A percentile compares a stretch with the other conserved stretches of the same genome.
Evolutionary conservation across 352 stramenopile genomes (phyloP).

Genomic region (Phytophthora constricta): DNA sequence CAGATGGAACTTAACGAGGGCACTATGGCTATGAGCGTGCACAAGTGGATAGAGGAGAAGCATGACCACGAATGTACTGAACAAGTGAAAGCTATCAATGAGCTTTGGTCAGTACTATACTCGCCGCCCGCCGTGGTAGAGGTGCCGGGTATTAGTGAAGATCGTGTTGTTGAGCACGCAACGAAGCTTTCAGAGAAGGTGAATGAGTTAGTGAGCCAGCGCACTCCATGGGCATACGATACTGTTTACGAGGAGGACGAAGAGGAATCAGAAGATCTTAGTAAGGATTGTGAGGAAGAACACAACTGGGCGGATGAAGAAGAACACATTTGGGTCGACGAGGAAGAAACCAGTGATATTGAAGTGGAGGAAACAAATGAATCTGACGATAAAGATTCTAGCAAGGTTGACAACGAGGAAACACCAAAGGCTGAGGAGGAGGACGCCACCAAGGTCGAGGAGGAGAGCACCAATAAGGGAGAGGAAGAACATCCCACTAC

Average conservation of each 20-base stretch:
- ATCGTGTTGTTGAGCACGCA: slow-evolving; percentile 54
- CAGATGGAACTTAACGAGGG: slow-evolving; percentile 76
- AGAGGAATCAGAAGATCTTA: slow-evolving; percentile 20
- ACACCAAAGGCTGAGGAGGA: slow-evolving; percentile 6
- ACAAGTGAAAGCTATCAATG: slow-evolving; percentile 82
- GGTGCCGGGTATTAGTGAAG: slow-evolving; percentile 60
- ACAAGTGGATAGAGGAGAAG: slow-evolving; percentile 86
- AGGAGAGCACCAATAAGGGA: not conserved
- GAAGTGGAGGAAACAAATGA: slow-evolving; percentile 4
- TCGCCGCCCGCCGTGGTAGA: slow-evolving; percentile 71
- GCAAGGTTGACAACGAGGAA: slow-evolving; percentile 9
- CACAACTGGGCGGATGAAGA: slow-evolving; percentile 31
- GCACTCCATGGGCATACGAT: slow-evolving; percentile 71
- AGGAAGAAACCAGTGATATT: slow-evolving; percentile 17
- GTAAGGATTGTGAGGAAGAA: no score
- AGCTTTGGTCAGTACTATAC: slow-evolving; percentile 72
- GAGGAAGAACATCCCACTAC: not conserved
- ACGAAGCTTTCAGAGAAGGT: slow-evolving; percentile 53
- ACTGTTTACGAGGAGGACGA: slow-evolving; percentile 32
- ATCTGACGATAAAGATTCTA: slow-evolving; percentile 5
- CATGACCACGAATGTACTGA: slow-evolving; percentile 68
- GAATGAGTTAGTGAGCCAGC: slow-evolving; percentile 50
- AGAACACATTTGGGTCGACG: slow-evolving; percentile 21
- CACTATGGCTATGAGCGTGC: slow-evolving; percentile 88
- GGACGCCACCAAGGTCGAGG: not conserved